Evolutionary conservation across 192 early-diverging fungal species (phyloP).

Genomic region (Spizellomyces sp.): DNA sequence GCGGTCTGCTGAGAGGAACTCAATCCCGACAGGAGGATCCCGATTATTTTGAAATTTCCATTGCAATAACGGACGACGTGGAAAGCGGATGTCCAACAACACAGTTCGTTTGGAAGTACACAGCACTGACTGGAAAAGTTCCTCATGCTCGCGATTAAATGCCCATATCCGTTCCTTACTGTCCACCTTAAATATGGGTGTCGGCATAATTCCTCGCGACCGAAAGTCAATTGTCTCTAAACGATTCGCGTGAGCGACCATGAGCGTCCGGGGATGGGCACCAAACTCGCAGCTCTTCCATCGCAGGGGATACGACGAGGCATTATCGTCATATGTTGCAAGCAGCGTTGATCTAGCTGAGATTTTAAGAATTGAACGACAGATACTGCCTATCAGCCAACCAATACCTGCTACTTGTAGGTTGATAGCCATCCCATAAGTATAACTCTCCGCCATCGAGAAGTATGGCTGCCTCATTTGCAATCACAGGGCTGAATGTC

Average conservation of each 20-base stretch:
- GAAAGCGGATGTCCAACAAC: slow-evolving; percentile 15
- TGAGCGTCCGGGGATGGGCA: slow-evolving; percentile 16
- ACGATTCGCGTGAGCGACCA: slow-evolving; percentile 11
- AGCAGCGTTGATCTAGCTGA: neutral
- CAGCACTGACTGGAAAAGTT: neutral
- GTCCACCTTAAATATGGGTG: slow-evolving; percentile 3
- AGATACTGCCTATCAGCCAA: neutral
- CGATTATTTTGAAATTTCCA: slow-evolving; percentile 18
- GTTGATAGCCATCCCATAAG: slow-evolving; percentile 17
- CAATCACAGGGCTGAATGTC: slow-evolving; percentile 18
- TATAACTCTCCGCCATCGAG: slow-evolving; percentile 20
- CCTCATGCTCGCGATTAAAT: neutral
- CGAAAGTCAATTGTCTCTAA: slow-evolving; percentile 25
- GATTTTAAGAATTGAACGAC: neutral
- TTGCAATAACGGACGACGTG: slow-evolving; percentile 4
- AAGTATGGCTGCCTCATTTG: slow-evolving; percentile 20
- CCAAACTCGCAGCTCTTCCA: slow-evolving; percentile 26
- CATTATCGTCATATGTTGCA: slow-evolving; percentile 8
- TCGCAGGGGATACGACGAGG: neutral
- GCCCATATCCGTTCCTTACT: slow-evolving; percentile 1
- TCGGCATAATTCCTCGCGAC: neutral
- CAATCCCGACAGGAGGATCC: slow-evolving; percentile 10
- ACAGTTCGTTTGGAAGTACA: neutral
- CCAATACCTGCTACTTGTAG: neutral
- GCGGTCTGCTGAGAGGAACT: neutral